Conservation (phyloP, 2,329 filamentous ascomycete genomes). For the Calonectria pseudoreteaudii region DNA sequence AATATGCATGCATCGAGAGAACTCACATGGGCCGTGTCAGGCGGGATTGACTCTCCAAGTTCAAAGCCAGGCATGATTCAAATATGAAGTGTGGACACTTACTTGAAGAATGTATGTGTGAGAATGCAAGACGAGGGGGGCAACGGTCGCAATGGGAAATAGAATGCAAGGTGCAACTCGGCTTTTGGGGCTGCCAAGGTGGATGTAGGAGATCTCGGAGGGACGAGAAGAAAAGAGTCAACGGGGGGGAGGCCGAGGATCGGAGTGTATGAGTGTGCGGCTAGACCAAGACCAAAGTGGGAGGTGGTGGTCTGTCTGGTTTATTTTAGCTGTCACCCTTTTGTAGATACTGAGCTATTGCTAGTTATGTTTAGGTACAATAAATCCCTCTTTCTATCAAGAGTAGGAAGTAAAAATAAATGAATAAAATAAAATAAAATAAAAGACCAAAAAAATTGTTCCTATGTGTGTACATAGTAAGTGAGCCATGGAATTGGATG, state of each 20-base stretch:
- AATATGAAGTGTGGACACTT: background rate
- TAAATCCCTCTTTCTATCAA: background rate
- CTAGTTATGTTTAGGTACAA: background rate
- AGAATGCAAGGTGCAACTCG: background rate
- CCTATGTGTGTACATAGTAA: background rate
- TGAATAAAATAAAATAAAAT: background rate
- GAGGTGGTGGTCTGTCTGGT: background rate
- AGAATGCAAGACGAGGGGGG: background rate
- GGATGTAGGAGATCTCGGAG: conserved; percentile 18
- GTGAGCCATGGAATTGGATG: background rate
- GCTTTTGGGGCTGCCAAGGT: background rate
- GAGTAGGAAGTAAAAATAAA: no score
- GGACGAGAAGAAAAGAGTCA: conserved; percentile 14
- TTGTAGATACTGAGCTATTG: background rate
- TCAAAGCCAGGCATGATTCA: conserved; percentile 60
- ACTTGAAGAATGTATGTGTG: background rate
- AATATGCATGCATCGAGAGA: conserved; percentile 7
- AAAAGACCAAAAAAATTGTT: background rate
- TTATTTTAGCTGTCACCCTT: background rate
- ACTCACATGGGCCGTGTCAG: conserved; percentile 82
- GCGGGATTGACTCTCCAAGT: conserved; percentile 79
- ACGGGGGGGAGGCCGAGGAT: conserved; percentile 18
- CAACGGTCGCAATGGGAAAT: background rate
- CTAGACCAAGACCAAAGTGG: conserved; percentile 3
- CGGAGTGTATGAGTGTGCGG: conserved; percentile 21